Base-by-base conservation (phyloP, 1,284 basidiomycete species). In the Prillingera fragicola region DNA sequence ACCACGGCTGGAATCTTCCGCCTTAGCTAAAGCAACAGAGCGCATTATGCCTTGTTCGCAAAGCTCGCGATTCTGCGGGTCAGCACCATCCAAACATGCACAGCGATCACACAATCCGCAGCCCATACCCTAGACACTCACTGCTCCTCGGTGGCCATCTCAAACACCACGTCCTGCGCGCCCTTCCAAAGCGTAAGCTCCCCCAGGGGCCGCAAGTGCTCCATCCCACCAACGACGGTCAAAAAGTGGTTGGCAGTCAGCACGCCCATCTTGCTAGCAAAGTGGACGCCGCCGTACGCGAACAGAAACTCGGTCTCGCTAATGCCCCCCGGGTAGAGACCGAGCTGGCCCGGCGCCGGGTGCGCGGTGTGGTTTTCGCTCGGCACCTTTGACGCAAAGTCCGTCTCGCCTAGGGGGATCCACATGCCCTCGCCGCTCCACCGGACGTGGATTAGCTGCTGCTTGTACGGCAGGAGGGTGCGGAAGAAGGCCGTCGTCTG, bases 341-440 rank as follows among this genome's bases (percentile, higher is more conserved):
- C 22, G 19, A 50, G 33, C 35, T 54, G 28, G 14, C 48, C 52
- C 3, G 36, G 31, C 8, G 33, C 21, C 5, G 52, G 52, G 35
- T 54, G 48, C 13, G 44, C 38, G 13, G 52, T 54, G 41, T 54
- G 52, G 42, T 54, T 54, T 37, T 54, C 52, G 28, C 37, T 45
- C 4, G 48, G 48, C n/a, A 54, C 24, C 6, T 13, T 6, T 10
- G 26, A 19, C 2, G 37, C 45, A 25, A 35, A 46, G 4, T 38
- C 35, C 8, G 44, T 42, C 32, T 50, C 43, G 41, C 52, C 52
- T 5, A 50, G 39, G 8, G 52, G 52, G 14, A 54, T 48, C 52
- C 52, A 54, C 35, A 54, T 41, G 19, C 44, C 48, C 39, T 54
- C 52, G 19, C 52, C 52, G 15, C 38, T 42, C 52, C 52, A 54